Evolutionary conservation across 306 rosid genomes (phyloP).

Genomic region (Prunus salicina): DNA sequence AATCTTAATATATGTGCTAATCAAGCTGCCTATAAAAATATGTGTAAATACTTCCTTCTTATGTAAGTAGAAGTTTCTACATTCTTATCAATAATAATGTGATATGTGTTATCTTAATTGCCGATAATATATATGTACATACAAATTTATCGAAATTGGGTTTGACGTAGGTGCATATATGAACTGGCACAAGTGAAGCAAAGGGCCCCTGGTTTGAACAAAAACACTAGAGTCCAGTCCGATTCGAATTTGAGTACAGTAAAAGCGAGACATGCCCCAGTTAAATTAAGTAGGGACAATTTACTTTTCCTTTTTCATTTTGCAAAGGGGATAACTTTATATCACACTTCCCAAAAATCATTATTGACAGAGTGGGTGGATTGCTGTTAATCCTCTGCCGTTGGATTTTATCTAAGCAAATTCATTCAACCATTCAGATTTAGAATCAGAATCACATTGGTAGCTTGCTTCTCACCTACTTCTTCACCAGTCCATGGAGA

Average conservation of each 20-base stretch:
- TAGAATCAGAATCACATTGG: no score
- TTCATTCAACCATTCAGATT: not conserved
- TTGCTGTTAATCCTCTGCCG: not conserved
- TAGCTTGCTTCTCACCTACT: no score
- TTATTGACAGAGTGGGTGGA: not conserved
- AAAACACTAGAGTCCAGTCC: not conserved
- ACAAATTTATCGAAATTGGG: no score
- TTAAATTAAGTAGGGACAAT: not conserved
- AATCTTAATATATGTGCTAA: not conserved
- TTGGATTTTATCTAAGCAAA: not conserved
- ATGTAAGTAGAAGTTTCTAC: fast-evolving
- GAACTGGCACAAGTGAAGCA: no score
- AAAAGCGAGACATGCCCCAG: not conserved
- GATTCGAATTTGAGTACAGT: not conserved
- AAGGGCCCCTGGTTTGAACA: not conserved
- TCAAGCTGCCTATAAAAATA: no score
- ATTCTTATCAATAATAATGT: no score
- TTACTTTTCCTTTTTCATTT: not conserved
- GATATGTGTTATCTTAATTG: no score
- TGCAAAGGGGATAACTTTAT: not conserved
- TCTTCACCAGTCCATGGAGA: not conserved
- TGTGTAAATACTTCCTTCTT: no score
- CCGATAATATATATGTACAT: no score
- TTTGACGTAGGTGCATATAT: no score
- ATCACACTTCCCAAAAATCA: not conserved